These are phyloP conservation scores for Jaltomata sinuosa DNA, from an alignment of 257 asterid genomes.

Conservation along the genomic window DNA sequence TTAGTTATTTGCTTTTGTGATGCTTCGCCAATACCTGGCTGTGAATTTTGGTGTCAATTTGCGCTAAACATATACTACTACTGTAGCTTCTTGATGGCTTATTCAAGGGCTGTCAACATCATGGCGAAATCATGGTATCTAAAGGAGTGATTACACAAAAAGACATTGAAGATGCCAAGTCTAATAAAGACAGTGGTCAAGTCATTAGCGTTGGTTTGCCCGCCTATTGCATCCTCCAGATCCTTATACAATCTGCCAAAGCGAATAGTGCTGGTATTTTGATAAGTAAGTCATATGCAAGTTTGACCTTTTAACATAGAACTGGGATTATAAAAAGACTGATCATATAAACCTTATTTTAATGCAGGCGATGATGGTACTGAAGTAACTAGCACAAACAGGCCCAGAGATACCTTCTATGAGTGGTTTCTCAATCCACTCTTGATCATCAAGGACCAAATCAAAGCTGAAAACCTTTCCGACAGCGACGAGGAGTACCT, in stretches of 20 bases:
- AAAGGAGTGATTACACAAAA: slow-evolving; percentile 55
- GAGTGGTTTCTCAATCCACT: slow-evolving; percentile 95
- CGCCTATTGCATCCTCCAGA: slow-evolving; percentile 69
- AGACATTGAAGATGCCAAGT: slow-evolving; percentile 78
- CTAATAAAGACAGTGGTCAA: slow-evolving; percentile 33
- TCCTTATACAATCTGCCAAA: slow-evolving; percentile 62
- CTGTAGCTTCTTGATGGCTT: slow-evolving; percentile 56
- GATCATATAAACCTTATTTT: background rate
- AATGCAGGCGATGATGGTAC: slow-evolving; percentile 46
- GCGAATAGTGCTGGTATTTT: slow-evolving; percentile 56
- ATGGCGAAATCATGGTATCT: slow-evolving; percentile 56
- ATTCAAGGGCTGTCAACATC: slow-evolving; percentile 51
- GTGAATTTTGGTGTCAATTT: slow-evolving; percentile 2
- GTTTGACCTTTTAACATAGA: background rate
- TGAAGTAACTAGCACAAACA: slow-evolving; percentile 68
- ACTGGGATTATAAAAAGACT: background rate
- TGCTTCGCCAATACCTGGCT: background rate
- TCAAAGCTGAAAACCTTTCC: slow-evolving; percentile 68
- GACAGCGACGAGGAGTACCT: slow-evolving; percentile 75
- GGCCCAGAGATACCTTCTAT: slow-evolving; percentile 71
- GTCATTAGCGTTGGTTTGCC: slow-evolving; percentile 72
- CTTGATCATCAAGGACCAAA: slow-evolving; percentile 78
- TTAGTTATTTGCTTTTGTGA: background rate
- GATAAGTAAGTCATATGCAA: slow-evolving; percentile 37
- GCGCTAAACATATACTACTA: background rate